Conservation (phyloP, 148 eudicot genomes). For the Amaranthus cruentus region DNA sequence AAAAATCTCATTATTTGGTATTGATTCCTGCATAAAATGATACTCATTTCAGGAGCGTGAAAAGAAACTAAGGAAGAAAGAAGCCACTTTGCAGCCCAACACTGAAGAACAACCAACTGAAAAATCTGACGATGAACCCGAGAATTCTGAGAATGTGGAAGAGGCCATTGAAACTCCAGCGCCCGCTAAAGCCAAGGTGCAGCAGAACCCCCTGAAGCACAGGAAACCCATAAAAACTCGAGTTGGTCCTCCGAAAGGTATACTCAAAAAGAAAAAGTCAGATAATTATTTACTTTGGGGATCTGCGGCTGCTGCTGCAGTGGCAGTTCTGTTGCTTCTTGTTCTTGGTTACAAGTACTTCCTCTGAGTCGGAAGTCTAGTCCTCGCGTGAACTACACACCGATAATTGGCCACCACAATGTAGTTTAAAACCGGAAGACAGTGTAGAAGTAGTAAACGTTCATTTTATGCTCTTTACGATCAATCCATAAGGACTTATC, state of each 20-base stretch:
- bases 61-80: conserved; percentile 73
- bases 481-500: conserved; percentile 26
- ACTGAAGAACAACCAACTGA: conserved; percentile 48
- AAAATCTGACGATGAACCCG: conserved; percentile 34
- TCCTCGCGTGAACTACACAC: not conserved
- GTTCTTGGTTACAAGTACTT: conserved; percentile 40
- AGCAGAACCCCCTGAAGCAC: conserved; percentile 23
- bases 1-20: not conserved
- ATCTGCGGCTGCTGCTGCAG: conserved; percentile 41
- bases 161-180: conserved; percentile 35
- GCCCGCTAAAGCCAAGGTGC: conserved; percentile 46
- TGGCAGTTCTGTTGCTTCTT: conserved; percentile 34
- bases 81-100: conserved; percentile 31
- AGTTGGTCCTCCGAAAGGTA: conserved; percentile 48
- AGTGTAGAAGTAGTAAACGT: conserved; percentile 15
- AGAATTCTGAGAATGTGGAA: conserved; percentile 36
- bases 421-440: conserved; percentile 1
- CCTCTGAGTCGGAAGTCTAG: conserved; percentile 11
- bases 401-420: conserved; percentile 2
- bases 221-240: conserved; percentile 43
- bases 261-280: conserved; percentile 64
- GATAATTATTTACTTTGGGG: conserved; percentile 64
- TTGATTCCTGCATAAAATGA: conserved; percentile 1
- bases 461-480: conserved; percentile 16
- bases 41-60: conserved; percentile 54